Percentiles rank a stretch among this genome's conserved stretches.
These are phyloP conservation scores for Tolypocladium ophioglossoides DNA, from an alignment of 2,329 filamentous ascomycete species.

Conservation along the genomic window DNA sequence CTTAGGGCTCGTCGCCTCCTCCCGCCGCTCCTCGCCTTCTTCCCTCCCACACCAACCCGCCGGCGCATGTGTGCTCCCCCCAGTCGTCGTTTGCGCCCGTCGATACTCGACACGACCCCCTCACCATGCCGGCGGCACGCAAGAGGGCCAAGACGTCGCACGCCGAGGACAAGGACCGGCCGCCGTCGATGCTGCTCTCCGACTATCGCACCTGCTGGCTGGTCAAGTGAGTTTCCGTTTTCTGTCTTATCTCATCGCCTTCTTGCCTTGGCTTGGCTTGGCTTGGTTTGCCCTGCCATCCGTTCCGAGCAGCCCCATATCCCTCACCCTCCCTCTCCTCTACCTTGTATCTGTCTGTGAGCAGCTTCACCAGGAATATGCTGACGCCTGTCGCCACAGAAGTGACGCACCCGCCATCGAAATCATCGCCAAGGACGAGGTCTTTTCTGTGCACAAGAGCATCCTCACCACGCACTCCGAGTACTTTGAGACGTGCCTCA, in stretches of 20 bases:
- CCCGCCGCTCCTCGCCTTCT: background rate
- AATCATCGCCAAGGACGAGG: conserved; percentile 17
- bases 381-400: conserved; percentile 6
- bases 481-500: conserved; percentile 21
- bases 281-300: background rate
- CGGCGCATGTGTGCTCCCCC: background rate
- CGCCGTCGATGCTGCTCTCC: conserved; percentile 14
- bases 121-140: conserved; percentile 13
- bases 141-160: conserved; percentile 12
- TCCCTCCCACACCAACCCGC: background rate
- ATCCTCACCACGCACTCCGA: conserved; percentile 21
- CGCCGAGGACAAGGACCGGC: conserved; percentile 3
- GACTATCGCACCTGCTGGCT: conserved; percentile 24
- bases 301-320: background rate
- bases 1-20: background rate
- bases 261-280: too few species aligned
- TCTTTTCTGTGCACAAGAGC: conserved; percentile 17
- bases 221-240: conserved; percentile 15
- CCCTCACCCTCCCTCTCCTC: background rate
- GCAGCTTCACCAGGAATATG: background rate
- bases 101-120: too few species aligned
- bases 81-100: background rate
- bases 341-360: background rate
- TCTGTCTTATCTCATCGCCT: background rate
- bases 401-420: conserved; percentile 19